Base-by-base conservation (phyloP, 2,329 filamentous ascomycete genomes). In the Onygenales sp. region DNA sequence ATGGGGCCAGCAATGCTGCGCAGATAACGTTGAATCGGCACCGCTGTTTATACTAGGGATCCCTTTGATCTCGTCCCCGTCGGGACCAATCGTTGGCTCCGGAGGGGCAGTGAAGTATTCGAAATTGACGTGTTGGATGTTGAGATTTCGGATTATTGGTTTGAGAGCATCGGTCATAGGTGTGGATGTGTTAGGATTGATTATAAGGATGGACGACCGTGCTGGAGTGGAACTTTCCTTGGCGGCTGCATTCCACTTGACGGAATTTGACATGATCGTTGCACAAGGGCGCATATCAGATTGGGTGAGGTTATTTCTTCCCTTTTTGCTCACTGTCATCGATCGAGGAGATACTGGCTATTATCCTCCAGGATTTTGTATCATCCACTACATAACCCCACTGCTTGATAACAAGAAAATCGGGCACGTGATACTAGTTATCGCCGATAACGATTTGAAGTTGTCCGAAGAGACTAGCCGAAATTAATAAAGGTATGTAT, bases 21-120 rank as follows among this genome's bases (percentile, higher is more conserved):
- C 79, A 59, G 86, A 91, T 49, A 74, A 67, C 1, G 72, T 67
- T 5, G 90, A 85, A 65, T 90, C 88, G 10, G 77, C 69, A 58
- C 80, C 83, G 59, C 88, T 79, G 70, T 95, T 85, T 71, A 96
- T 95, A 68, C 86, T 91, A 11, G 79, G 73, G 1, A 89, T 85
- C 4, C 85, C 80, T 1, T 68, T 62, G 0, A 67, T 61, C 44
- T 59, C 52, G 13, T 56, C 54, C 17, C 68, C 67, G 32, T 69
- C 62, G 5, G 62, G 59, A 3, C 59, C 63, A n/a, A 66, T 56
- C 0, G 63, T 54, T 21, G 67, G 55, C 17, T 56, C 57, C 9
- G 62, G 55, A 2, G 69, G 68, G 27, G 70, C 69, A 21, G 70
- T 72, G 53, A 69, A 71, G 53, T 70, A 72, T 40, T 71, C 62